These are phyloP conservation scores for Aspergillus udagawae DNA, from an alignment of 2,329 filamentous ascomycete species.

Conservation along the genomic window DNA sequence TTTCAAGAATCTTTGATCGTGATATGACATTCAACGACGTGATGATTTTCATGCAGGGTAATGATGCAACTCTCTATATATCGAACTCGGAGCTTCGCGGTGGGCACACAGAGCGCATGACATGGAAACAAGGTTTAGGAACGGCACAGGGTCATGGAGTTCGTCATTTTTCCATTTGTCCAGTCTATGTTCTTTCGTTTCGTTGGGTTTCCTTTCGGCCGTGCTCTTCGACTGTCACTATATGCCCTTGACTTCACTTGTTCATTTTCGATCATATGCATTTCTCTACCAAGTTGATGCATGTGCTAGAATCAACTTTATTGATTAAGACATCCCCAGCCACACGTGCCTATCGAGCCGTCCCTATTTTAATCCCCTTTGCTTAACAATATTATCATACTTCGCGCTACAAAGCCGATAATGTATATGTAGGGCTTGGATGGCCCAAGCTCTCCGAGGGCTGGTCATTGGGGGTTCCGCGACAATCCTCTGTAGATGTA, in stretches of 20 bases:
- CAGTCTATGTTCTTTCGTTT: neutral
- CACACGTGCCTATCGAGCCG: neutral
- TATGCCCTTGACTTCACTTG: neutral
- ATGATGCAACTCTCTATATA: slow-evolving; percentile 18
- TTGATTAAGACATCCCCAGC: neutral
- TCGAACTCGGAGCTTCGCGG: neutral
- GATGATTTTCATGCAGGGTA: slow-evolving; percentile 21
- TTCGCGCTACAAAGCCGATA: neutral
- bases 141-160: neutral
- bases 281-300: neutral
- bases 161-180: neutral
- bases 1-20: slow-evolving; percentile 52
- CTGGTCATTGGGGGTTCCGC: neutral
- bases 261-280: neutral
- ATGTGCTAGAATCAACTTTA: neutral
- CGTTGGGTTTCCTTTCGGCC: neutral
- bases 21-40: slow-evolving; percentile 30
- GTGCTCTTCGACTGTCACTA: neutral
- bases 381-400: neutral
- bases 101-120: neutral
- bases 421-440: neutral
- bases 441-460: neutral
- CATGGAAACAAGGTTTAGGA: neutral
- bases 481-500: neutral
- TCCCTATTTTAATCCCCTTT: neutral